Percentiles rank a stretch among this genome's conserved stretches.
These are phyloP conservation scores for Globisporangium spiculum DNA, from an alignment of 352 stramenopile species.

Conservation along the genomic window DNA sequence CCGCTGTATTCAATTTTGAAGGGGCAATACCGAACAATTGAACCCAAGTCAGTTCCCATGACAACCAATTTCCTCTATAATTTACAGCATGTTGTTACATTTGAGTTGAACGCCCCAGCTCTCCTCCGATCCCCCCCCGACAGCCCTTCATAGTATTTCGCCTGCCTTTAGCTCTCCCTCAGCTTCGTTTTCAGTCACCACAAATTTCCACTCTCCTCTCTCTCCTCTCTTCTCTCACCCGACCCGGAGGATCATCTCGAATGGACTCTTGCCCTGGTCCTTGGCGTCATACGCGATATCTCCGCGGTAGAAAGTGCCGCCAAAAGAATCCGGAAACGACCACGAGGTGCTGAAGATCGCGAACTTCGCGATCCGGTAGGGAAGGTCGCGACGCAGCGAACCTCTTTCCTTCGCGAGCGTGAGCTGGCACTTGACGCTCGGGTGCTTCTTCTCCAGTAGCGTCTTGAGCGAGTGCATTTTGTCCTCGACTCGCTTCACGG, in stretches of 20 bases:
- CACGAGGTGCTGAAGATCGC: conserved; percentile 37
- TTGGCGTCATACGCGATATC: conserved; percentile 27
- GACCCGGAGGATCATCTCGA: conserved; percentile 14
- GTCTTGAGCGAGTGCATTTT: conserved; percentile 21
- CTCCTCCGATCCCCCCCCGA: too few species aligned
- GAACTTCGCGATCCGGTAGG: conserved; percentile 37
- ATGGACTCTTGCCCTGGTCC: not conserved
- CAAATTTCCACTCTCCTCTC: too few species aligned
- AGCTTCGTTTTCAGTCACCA: too few species aligned
- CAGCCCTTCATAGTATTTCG: too few species aligned
- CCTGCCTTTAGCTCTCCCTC: not conserved
- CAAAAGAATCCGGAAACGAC: conserved; percentile 33
- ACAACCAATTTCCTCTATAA: too few species aligned
- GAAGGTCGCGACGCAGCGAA: not conserved
- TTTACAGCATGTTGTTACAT: not conserved
- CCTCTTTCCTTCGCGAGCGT: conserved; percentile 26
- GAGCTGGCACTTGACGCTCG: conserved; percentile 36
- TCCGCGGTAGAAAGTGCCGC: conserved; percentile 43
- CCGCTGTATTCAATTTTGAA: too few species aligned
- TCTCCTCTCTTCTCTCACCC: not conserved
- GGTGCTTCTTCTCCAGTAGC: conserved; percentile 26
- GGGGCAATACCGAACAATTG: too few species aligned
- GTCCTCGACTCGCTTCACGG: conserved; percentile 26
- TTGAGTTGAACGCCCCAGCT: not conserved
- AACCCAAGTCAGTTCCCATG: too few species aligned